Conservation (phyloP, 73 alveolate species). For the Blepharisma stoltei region DNA sequence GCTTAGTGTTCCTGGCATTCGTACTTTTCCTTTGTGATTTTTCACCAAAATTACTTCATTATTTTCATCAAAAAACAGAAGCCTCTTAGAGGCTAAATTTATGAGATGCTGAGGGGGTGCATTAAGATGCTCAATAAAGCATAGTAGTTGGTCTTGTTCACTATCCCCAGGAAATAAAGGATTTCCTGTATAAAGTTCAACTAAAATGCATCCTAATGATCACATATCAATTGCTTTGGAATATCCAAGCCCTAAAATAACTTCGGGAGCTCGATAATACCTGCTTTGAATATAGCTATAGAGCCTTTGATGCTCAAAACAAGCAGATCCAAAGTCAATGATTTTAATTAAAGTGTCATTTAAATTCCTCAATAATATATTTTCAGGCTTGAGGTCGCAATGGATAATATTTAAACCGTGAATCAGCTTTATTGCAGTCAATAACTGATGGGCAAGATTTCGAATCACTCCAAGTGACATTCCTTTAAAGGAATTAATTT, state of each 20-base stretch:
- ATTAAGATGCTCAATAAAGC: slow-evolving; percentile 77
- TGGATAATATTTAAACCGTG: slow-evolving; percentile 61
- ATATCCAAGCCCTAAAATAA: slow-evolving; percentile 88
- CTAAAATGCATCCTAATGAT: slow-evolving; percentile 92
- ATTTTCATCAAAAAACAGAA: slow-evolving; percentile 38
- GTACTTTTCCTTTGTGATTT: slow-evolving; percentile 4
- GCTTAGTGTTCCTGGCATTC: background rate
- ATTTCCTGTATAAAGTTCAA: slow-evolving; percentile 81
- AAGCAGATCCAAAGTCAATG: slow-evolving; percentile 82
- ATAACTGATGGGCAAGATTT: slow-evolving; percentile 63
- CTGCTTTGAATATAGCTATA: slow-evolving; percentile 88
- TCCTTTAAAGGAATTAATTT: slow-evolving; percentile 64
- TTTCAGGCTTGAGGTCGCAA: slow-evolving; percentile 90
- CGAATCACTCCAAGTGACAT: slow-evolving; percentile 59
- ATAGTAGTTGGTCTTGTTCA: slow-evolving; percentile 72
- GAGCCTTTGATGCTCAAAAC: slow-evolving; percentile 59
- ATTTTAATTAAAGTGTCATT: slow-evolving; percentile 63
- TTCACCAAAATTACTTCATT: background rate
- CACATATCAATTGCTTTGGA: slow-evolving; percentile 94
- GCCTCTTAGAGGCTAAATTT: slow-evolving; percentile 56
- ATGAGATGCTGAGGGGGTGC: slow-evolving; percentile 73
- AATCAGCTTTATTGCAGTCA: slow-evolving; percentile 52
- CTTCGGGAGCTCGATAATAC: slow-evolving; percentile 96
- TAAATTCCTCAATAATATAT: slow-evolving; percentile 55
- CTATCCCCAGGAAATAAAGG: slow-evolving; percentile 90